Evolutionary conservation across 768 basidiomycete species (phyloP).

Genomic region (Psilocybe cubensis): DNA sequence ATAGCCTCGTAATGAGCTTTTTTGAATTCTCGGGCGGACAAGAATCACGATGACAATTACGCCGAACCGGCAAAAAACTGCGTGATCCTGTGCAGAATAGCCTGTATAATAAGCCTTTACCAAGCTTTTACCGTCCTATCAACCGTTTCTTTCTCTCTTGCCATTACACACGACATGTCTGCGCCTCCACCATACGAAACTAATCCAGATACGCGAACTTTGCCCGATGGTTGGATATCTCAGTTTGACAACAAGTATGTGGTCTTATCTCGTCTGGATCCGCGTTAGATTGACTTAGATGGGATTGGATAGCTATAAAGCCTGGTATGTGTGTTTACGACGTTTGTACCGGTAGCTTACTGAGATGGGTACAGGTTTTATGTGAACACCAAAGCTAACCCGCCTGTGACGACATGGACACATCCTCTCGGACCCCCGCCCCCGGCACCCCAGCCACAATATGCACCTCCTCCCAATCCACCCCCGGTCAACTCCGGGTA

Average conservation of each 20-base stretch:
- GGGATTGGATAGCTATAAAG: conserved; percentile 43
- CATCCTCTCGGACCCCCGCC: conserved; percentile 66
- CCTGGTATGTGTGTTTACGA: conserved; percentile 52
- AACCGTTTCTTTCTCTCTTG: conserved; percentile 4
- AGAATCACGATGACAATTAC: no score
- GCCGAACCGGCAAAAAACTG: conserved; percentile 18
- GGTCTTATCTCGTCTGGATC: conserved; percentile 22
- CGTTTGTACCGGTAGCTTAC: background rate
- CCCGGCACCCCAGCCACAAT: conserved; percentile 41
- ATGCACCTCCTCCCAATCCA: conserved; percentile 44
- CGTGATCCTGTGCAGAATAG: conserved; percentile 31
- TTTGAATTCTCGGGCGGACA: background rate
- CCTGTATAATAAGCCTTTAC: conserved; percentile 17
- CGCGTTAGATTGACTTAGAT: conserved; percentile 19
- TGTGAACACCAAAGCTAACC: conserved; percentile 64
- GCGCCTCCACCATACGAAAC: conserved; percentile 43
- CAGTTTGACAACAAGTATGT: conserved; percentile 73
- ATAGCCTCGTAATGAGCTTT: conserved; percentile 7
- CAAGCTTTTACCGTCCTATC: background rate
- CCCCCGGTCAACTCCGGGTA: conserved; percentile 45
- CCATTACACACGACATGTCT: conserved; percentile 36
- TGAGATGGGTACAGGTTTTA: conserved; percentile 61
- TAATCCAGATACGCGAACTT: conserved; percentile 61
- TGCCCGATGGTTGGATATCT: conserved; percentile 70
- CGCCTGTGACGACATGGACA: conserved; percentile 69